Evolutionary conservation across 2,329 filamentous ascomycete species (phyloP).

Genomic region (Akanthomyces muscarius): DNA sequence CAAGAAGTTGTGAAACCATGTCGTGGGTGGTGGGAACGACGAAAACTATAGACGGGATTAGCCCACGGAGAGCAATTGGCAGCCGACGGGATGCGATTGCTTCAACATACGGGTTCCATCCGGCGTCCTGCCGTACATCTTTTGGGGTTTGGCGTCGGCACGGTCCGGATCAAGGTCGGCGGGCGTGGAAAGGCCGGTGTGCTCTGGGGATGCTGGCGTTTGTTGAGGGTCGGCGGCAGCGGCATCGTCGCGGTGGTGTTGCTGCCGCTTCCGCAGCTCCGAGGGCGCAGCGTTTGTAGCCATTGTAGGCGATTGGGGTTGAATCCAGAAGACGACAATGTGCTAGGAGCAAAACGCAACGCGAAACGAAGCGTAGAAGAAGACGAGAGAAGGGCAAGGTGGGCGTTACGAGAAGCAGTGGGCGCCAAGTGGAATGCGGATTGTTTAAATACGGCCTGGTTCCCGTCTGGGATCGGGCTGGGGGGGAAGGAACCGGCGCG

Average conservation of each 20-base stretch:
- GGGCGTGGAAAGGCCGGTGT: neutral
- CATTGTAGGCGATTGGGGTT: slow-evolving; percentile 16
- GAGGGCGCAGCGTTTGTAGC: slow-evolving; percentile 1
- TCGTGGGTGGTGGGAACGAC: slow-evolving; percentile 94
- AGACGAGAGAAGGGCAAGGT: neutral
- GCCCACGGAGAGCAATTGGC: slow-evolving; percentile 14
- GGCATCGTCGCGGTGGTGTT: slow-evolving; percentile 1
- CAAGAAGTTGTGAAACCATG: slow-evolving; percentile 96
- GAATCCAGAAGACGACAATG: slow-evolving; percentile 11
- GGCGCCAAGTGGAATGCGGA: slow-evolving; percentile 9
- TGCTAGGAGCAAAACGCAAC: neutral
- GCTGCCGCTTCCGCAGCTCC: slow-evolving; percentile 20
- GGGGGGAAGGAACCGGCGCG: slow-evolving; percentile 7
- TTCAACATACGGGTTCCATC: slow-evolving; percentile 75
- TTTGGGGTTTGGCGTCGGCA: slow-evolving; percentile 44
- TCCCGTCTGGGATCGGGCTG: neutral
- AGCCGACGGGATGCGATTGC: slow-evolving; percentile 7
- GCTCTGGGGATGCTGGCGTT: slow-evolving; percentile 12
- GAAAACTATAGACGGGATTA: slow-evolving; percentile 62
- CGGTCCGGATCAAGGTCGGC: slow-evolving; percentile 15
- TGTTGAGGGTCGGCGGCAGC: slow-evolving; percentile 14
- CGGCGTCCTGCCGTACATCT: slow-evolving; percentile 87
- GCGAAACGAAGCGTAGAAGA: neutral
- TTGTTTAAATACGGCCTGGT: slow-evolving; percentile 10
- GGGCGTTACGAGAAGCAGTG: neutral